Percentiles rank a stretch among this genome's conserved stretches.
phyloP scores from a whole-genome alignment of 2,329 filamentous ascomycete genomes.

The Colletotrichum caudatum region DNA sequence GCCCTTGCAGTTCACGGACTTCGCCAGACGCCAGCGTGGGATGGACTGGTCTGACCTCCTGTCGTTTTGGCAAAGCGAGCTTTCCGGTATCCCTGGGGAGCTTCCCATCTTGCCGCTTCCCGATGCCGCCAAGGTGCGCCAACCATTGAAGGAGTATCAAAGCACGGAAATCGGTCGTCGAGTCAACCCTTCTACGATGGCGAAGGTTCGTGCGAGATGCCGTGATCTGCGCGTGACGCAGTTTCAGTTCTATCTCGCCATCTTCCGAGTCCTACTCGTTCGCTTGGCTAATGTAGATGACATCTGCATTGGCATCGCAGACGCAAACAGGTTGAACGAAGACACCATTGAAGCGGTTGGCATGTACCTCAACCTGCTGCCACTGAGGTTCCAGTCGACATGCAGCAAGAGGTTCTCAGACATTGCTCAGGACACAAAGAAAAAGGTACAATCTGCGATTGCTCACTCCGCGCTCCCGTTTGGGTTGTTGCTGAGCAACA shows the following conservation, averaged over 20 bases:
- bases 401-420: not conserved
- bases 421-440: not conserved
- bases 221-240: slow-evolving; percentile 29
- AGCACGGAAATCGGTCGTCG: not conserved
- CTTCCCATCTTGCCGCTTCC: not conserved
- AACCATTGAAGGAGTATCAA: not conserved
- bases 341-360: slow-evolving; percentile 55
- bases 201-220: not conserved
- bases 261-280: slow-evolving; percentile 43
- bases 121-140: not conserved
- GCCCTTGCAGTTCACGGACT: not conserved
- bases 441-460: slow-evolving; percentile 51
- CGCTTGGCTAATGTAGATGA: slow-evolving; percentile 45
- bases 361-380: slow-evolving; percentile 61
- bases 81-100: not conserved
- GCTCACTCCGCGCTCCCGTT: slow-evolving; percentile 60
- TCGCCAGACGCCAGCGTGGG: not conserved
- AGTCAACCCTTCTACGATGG: not conserved
- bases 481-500: slow-evolving; percentile 58
- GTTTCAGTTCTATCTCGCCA: slow-evolving; percentile 61
- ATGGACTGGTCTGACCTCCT: not conserved
- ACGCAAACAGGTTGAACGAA: slow-evolving; percentile 55
- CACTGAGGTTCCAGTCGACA: slow-evolving; percentile 54
- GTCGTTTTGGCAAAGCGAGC: not conserved
- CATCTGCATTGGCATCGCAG: slow-evolving; percentile 61